Evolutionary conservation across 1,139 yeast species (phyloP).

Genomic region (Diutina scorzettiae): DNA sequence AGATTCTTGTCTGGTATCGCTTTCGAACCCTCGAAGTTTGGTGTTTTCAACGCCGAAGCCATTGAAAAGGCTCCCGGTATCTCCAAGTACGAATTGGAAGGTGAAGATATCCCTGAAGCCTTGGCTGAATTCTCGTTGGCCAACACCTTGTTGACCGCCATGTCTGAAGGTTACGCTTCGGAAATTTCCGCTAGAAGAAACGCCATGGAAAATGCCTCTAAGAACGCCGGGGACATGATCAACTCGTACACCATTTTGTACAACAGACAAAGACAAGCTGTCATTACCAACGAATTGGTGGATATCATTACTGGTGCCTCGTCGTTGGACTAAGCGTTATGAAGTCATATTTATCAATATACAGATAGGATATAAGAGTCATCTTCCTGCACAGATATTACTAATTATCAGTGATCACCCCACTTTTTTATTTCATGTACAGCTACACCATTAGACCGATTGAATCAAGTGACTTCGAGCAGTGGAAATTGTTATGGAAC

Average conservation of each 20-base stretch:
- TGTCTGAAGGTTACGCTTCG: conserved; percentile 97
- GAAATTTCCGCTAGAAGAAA: conserved; percentile 98
- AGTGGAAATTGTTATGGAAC: no score
- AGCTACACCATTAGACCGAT: conserved; percentile 25
- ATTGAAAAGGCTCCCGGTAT: conserved; percentile 83
- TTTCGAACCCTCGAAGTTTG: conserved; percentile 69
- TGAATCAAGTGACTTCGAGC: conserved; percentile 24
- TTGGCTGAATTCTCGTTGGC: conserved; percentile 82
- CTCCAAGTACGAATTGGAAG: conserved; percentile 71
- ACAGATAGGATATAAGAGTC: no score
- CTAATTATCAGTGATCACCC: no score
- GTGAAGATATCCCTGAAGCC: conserved; percentile 53
- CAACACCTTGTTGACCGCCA: conserved; percentile 79
- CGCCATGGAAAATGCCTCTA: conserved; percentile 99
- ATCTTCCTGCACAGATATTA: no score
- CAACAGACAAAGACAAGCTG: conserved; percentile 99
- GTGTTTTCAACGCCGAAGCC: conserved; percentile 58
- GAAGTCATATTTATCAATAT: background rate
- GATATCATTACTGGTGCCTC: conserved; percentile 99
- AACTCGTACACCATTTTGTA: conserved; percentile 89
- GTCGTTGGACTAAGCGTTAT: conserved; percentile 63
- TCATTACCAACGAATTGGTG: conserved; percentile 97
- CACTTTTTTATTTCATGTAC: no score
- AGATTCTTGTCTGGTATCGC: conserved; percentile 79
- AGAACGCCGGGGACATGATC: conserved; percentile 99